Evolutionary conservation across 805 yeast species (phyloP), one percentile per base, ranked within the genome.

Genomic region (Helenozyma rhizophorensis): DNA sequence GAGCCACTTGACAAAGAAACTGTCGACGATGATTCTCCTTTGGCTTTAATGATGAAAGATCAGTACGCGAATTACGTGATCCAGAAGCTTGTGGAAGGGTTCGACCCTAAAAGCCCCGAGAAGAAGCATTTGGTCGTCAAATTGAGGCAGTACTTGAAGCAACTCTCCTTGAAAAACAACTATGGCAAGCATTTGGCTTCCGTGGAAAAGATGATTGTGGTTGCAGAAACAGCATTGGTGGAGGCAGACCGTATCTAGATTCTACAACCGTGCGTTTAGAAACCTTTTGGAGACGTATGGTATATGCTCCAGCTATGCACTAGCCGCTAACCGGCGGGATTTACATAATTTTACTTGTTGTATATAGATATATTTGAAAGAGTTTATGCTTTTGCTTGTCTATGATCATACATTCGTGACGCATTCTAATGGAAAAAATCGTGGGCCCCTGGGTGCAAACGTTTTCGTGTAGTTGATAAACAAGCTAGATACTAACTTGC

Each of bases 31-130:
- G 73, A 74, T 33, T 72, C 83, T 1, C 79, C 94, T 7, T 68
- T 93, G 46, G 84, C 89, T 15, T 68, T 82, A 38, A 89, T 93
- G 97, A 88, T 93, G 87, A 86, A 86, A 55, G 99, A 93, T 58
- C 97, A 93, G 56, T 93, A 83, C 62, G 99, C 97, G 15, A 93
- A 93, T 59, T 93, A 93, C 54, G 99, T 93, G 28, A 87, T 93
- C 31, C 99, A 93, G 59, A 89, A 90, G 57, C 72, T 93, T 48
- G 89, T 93, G 25, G 95, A 86, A 41, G 82, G 83, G 3, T 74
- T 89, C 24, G 76, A 75, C 40, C 60, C 70, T 6, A 58, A 51
- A 25, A 83, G 83, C 28, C 70, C 70, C 22, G 84, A 84, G 49
- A 81, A 84, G 59, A 78, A 69, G 30, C 56, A 77, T 19, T 69